Percentiles rank a stretch among this genome's conserved stretches.
phyloP scores from a whole-genome alignment of 2,329 filamentous ascomycete species.

The Cytospora piceae region DNA sequence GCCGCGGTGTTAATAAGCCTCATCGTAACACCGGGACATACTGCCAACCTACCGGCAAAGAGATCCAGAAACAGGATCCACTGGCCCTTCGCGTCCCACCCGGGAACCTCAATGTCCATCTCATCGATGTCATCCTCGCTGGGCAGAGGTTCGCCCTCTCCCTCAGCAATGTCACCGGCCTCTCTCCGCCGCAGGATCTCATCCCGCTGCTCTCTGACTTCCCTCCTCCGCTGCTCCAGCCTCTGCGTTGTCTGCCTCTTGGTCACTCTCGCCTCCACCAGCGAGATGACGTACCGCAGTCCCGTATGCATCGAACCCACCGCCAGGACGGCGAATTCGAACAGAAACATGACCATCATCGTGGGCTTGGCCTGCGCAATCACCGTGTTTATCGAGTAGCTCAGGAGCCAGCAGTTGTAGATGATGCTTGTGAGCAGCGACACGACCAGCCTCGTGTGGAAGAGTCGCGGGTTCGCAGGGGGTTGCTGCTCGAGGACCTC shows the following conservation, averaged over 20 bases:
- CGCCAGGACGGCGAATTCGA: constrained; percentile 89
- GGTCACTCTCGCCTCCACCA: constrained; percentile 77
- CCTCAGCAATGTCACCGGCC: constrained; percentile 50
- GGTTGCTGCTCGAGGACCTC: constrained; percentile 96
- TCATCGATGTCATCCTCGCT: constrained; percentile 78
- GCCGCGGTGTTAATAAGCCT: constrained; percentile 10
- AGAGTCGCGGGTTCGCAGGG: constrained; percentile 82
- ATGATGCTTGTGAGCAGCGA: constrained; percentile 78
- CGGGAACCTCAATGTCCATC: constrained; percentile 91
- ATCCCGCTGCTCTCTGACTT: constrained; percentile 64
- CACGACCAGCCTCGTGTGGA: constrained; percentile 79
- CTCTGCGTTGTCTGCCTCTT: constrained; percentile 73
- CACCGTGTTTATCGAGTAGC: constrained; percentile 80
- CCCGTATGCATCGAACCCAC: constrained; percentile 81
- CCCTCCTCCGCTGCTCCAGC: constrained; percentile 67
- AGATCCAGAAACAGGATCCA: constrained; percentile 91
- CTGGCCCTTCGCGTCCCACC: constrained; percentile 95
- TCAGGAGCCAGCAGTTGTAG: constrained; percentile 80
- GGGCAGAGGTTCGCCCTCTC: constrained; percentile 54
- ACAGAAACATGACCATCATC: constrained; percentile 99
- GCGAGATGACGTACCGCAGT: constrained; percentile 75
- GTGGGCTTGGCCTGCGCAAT: constrained; percentile 87
- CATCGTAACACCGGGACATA: background rate
- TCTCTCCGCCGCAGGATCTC: constrained; percentile 55
- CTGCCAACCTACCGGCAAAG: constrained; percentile 64